phyloP scores from a whole-genome alignment of 2,329 filamentous ascomycete genomes.

The Venturia pyrina region DNA sequence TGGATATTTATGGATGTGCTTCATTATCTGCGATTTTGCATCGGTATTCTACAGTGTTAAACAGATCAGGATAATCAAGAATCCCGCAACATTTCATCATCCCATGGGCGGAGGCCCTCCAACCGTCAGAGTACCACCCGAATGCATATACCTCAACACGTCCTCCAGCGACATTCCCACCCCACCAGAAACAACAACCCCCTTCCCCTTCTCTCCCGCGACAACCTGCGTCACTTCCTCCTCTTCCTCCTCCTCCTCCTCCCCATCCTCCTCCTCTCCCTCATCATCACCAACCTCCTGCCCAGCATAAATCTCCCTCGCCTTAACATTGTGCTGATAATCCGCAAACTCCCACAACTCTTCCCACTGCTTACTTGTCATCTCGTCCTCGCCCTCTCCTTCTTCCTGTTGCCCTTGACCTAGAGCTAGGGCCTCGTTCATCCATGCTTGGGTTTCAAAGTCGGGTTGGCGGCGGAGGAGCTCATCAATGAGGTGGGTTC shows the following conservation, averaged over 20 bases:
- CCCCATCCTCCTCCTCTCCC: constrained; percentile 1
- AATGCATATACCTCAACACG: constrained; percentile 6
- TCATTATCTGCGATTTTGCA: too few relatives aligned
- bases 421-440: neutral
- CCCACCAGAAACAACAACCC: neutral
- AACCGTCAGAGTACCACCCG: neutral
- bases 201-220: constrained; percentile 5
- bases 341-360: constrained; percentile 10
- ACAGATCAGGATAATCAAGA: too few relatives aligned
- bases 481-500: neutral
- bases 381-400: neutral
- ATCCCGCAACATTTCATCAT: neutral
- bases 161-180: constrained; percentile 5
- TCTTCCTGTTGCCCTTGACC: neutral
- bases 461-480: constrained; percentile 7
- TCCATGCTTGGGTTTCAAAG: constrained; percentile 3
- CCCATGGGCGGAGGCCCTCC: neutral
- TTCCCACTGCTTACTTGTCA: neutral
- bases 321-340: constrained; percentile 1
- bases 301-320: neutral
- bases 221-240: neutral
- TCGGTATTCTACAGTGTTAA: too few relatives aligned
- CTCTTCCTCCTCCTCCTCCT: neutral
- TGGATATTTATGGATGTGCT: too few relatives aligned
- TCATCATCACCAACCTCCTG: constrained; percentile 6